These are phyloP conservation scores for Hyphopichia fennica DNA, from an alignment of 1,139 yeast species.

Conservation along the genomic window DNA sequence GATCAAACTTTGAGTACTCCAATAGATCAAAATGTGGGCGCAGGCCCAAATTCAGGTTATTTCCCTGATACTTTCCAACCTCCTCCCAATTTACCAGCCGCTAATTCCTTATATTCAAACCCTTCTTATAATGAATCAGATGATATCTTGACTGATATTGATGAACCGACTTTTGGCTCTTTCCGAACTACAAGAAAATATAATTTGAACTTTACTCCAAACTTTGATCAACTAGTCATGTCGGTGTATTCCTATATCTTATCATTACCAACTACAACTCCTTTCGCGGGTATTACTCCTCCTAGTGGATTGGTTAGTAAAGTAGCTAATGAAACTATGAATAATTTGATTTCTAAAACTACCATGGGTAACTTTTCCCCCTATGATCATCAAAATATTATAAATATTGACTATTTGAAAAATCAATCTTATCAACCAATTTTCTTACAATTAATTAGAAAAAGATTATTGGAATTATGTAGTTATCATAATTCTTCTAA, in stretches of 20 bases:
- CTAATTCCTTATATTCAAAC: conserved; percentile 23
- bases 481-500: conserved; percentile 16
- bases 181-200: conserved; percentile 29
- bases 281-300: conserved; percentile 43
- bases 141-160: conserved; percentile 43
- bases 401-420: conserved; percentile 32
- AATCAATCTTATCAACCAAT: conserved; percentile 40
- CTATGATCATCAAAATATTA: conserved; percentile 36
- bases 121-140: conserved; percentile 42
- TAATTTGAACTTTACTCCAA: conserved; percentile 35
- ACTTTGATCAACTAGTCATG: conserved; percentile 40
- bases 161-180: conserved; percentile 25
- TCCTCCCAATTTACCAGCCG: neutral
- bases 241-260: conserved; percentile 35
- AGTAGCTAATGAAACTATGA: conserved; percentile 45
- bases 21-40: conserved; percentile 18
- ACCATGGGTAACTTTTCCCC: conserved; percentile 13
- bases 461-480: conserved; percentile 44
- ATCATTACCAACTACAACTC: conserved; percentile 47
- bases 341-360: conserved; percentile 22
- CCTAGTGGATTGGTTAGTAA: conserved; percentile 48
- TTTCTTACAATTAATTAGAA: conserved; percentile 44
- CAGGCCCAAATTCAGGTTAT: neutral
- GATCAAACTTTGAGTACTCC: conserved; percentile 49
- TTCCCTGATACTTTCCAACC: conserved; percentile 1